A percentile compares a stretch with the other conserved stretches of the same genome.
Evolutionary conservation across 2,329 filamentous ascomycete species (phyloP).

Genomic region (Exophiala mesophila): DNA sequence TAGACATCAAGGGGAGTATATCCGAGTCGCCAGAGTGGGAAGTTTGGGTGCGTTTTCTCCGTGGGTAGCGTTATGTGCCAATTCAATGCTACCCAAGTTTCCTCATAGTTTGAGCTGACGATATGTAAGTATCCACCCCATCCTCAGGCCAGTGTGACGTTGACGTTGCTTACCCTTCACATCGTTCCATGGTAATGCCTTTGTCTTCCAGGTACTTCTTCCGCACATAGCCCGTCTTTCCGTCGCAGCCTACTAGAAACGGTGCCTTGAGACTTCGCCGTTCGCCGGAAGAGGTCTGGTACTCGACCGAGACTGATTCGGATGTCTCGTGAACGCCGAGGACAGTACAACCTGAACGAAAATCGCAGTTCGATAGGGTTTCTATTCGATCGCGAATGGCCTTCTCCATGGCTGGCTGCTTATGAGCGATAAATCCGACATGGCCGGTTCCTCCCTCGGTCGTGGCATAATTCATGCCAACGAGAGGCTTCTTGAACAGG

Average conservation of each 20-base stretch:
- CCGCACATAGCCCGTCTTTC: constrained; percentile 44
- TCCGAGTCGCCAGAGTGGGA: constrained; percentile 30
- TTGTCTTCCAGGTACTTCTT: constrained; percentile 44
- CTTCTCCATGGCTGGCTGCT: constrained; percentile 30
- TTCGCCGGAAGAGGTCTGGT: constrained; percentile 21
- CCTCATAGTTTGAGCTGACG: constrained; percentile 28
- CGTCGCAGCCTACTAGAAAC: constrained; percentile 44
- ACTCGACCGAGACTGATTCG: constrained; percentile 20
- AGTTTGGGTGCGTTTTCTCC: constrained; percentile 28
- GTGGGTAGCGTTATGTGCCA: constrained; percentile 29
- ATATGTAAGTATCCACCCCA: neutral
- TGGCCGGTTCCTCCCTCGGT: constrained; percentile 31
- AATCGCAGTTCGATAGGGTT: constrained; percentile 10
- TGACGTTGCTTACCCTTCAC: constrained; percentile 21
- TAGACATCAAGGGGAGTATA: constrained; percentile 29
- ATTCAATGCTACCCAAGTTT: constrained; percentile 31
- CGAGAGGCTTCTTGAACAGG: constrained; percentile 24
- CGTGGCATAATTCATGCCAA: constrained; percentile 27
- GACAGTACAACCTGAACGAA: constrained; percentile 24
- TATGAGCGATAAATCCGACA: constrained; percentile 30
- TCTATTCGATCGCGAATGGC: constrained; percentile 18
- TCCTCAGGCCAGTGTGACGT: neutral
- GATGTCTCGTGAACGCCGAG: constrained; percentile 12
- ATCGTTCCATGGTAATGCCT: constrained; percentile 36
- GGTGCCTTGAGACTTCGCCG: constrained; percentile 20